phyloP scores from a whole-genome alignment of 768 basidiomycete species.

The Tricholoma bakamatsutake region DNA sequence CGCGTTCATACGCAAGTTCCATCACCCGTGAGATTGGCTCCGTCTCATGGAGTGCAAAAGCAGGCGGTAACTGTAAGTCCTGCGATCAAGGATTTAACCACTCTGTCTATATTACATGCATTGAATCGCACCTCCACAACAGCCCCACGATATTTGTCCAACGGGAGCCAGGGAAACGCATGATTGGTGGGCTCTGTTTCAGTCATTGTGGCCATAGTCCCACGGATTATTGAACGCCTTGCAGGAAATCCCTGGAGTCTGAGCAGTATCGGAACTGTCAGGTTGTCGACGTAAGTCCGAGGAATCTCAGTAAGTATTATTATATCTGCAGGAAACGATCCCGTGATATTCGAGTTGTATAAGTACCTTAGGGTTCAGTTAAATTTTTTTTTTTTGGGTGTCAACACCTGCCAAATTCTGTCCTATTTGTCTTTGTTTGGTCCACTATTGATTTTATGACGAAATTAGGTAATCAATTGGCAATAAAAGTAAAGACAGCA shows the following conservation, averaged over 20 bases:
- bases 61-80: conserved; percentile 83
- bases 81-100: conserved; percentile 18
- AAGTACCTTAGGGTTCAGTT: no score
- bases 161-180: conserved; percentile 7
- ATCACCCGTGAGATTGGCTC: conserved; percentile 74
- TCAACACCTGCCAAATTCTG: no score
- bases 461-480: no score
- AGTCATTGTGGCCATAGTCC: conserved; percentile 10
- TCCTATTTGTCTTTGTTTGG: no score
- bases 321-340: no score
- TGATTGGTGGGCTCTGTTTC: conserved; percentile 6
- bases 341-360: no score
- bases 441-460: no score
- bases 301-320: neutral
- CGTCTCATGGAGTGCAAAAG: conserved; percentile 69
- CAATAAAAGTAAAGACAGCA: no score
- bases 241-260: neutral
- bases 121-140: conserved; percentile 72
- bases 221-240: neutral
- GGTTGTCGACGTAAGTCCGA: no score
- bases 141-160: conserved; percentile 76
- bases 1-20: conserved; percentile 87
- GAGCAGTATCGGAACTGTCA: no score
- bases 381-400: no score
- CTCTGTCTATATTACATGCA: neutral